Evolutionary conservation across 805 yeast genomes (phyloP).

Genomic region (Ogataea methylovora): DNA sequence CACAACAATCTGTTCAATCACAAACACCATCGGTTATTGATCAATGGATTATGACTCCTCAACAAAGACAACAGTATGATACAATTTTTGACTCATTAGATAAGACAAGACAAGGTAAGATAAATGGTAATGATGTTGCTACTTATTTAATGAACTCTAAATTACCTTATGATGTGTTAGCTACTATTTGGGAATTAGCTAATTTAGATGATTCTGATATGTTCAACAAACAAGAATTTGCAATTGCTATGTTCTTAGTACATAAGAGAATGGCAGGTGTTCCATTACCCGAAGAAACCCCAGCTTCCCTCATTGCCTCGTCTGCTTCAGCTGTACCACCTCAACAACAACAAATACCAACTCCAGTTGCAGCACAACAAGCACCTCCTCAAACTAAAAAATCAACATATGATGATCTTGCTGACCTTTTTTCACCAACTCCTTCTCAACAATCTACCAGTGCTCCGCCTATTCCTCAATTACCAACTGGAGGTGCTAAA

Average conservation of each 20-base stretch:
- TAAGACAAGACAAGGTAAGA: conserved; percentile 48
- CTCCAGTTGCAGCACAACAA: conserved; percentile 8
- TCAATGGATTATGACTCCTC: conserved; percentile 65
- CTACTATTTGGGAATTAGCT: conserved; percentile 90
- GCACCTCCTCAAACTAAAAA: conserved; percentile 6
- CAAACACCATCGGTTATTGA: conserved; percentile 11
- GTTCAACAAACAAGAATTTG: conserved; percentile 75
- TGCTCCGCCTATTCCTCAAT: conserved; percentile 26
- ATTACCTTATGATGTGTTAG: conserved; percentile 75
- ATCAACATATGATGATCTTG: conserved; percentile 49
- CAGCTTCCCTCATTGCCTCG: conserved; percentile 44
- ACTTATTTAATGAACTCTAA: conserved; percentile 84
- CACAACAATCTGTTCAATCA: conserved; percentile 6
- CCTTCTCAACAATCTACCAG: conserved; percentile 22
- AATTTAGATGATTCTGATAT: conserved; percentile 82
- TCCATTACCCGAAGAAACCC: conserved; percentile 72
- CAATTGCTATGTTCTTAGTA: conserved; percentile 89
- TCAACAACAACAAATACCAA: conserved; percentile 9
- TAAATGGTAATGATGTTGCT: conserved; percentile 79
- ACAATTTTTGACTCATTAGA: conserved; percentile 74
- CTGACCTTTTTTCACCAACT: conserved; percentile 43
- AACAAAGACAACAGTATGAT: conserved; percentile 72
- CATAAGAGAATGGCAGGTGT: conserved; percentile 74
- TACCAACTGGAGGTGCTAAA: conserved; percentile 7
- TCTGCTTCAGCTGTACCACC: conserved; percentile 10